A percentile compares a stretch with the other conserved stretches of the same genome.
Evolutionary conservation across 306 rosid genomes (phyloP).

Genomic region (Prunus campanulata): DNA sequence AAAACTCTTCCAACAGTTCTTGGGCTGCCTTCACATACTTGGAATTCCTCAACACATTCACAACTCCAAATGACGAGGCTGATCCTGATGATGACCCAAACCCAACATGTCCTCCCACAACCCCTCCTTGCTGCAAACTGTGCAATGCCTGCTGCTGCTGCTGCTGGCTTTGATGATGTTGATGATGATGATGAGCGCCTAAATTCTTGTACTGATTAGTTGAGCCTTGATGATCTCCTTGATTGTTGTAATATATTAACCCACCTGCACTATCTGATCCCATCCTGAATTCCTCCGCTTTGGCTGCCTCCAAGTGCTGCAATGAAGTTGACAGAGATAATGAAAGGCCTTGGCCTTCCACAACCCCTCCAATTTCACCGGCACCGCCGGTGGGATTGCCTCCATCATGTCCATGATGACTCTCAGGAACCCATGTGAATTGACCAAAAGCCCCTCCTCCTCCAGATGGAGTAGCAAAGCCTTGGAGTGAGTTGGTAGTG

Average conservation of each 20-base stretch:
- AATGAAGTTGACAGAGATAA: constrained; percentile 59
- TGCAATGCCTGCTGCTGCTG: constrained; percentile 29
- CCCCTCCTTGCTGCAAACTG: constrained; percentile 42
- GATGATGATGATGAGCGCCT: constrained; percentile 15
- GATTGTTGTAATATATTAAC: constrained; percentile 46
- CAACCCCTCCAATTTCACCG: constrained; percentile 33
- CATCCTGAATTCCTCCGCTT: constrained; percentile 66
- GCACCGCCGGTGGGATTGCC: background rate
- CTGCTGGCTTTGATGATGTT: background rate
- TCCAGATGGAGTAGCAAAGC: background rate
- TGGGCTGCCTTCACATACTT: constrained; percentile 76
- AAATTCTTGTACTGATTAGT: constrained; percentile 40
- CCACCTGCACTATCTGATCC: constrained; percentile 33
- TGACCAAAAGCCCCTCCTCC: constrained; percentile 59
- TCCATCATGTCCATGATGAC: constrained; percentile 25
- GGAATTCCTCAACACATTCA: constrained; percentile 67
- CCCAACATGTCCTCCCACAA: constrained; percentile 34
- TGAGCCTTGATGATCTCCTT: constrained; percentile 13
- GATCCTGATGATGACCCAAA: constrained; percentile 32
- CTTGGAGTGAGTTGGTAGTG: constrained; percentile 41
- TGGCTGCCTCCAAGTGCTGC: constrained; percentile 64
- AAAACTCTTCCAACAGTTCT: constrained; percentile 77
- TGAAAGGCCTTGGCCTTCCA: constrained; percentile 73
- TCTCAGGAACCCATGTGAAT: constrained; percentile 61
- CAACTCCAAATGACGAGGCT: constrained; percentile 36